Evolutionary conservation across 805 yeast species (phyloP), one percentile per base, ranked within the genome.

Genomic region (Schwanniomyces vanrijiae): DNA sequence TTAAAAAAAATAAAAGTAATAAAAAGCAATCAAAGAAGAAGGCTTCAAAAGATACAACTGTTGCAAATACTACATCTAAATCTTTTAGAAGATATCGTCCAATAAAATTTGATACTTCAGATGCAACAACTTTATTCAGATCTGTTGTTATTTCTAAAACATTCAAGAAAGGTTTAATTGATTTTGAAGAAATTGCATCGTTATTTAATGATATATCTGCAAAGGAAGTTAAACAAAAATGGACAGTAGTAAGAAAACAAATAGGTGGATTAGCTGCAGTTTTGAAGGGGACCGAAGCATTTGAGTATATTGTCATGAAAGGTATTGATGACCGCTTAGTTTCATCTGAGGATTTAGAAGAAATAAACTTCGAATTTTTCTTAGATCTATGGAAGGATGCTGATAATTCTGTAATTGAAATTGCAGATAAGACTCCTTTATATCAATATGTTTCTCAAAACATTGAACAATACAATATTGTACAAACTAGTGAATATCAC

Each of bases 121-220:
- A 86, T 49, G 72, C 80, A 1, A 77, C 83, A 19, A 68, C 73
- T 2, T 68, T 90, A 34, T 79, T 82, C 53, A 75, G 88, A 50
- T 77, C 84, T 2, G 86, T 86, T 11, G 81, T 86, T 10, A 83
- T 88, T 16, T 78, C 85, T 3, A 83, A 84, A 51, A 78, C 90
- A 13, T 75, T 86, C 34, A 60, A 61, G 14, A 74, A 78, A 38
- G 80, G 80, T 13, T 65, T 68, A 5, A 84, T 88, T 33, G 83
- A 82, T 49, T 90, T 95, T 86, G 76, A 74, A 0, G 64, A 73
- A 29, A 82, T 90, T 5, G 73, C 85, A 0, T 58, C 56, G 0
- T 60, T 80, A 5, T 77, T 87, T 40, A 72, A 66, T 4, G 75
- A 62, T 14, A 58, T 68, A 28, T 64, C 59, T 22, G 66, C 77